Base-by-base conservation (phyloP, 352 stramenopile genomes). In the Pythium aristosporum region DNA sequence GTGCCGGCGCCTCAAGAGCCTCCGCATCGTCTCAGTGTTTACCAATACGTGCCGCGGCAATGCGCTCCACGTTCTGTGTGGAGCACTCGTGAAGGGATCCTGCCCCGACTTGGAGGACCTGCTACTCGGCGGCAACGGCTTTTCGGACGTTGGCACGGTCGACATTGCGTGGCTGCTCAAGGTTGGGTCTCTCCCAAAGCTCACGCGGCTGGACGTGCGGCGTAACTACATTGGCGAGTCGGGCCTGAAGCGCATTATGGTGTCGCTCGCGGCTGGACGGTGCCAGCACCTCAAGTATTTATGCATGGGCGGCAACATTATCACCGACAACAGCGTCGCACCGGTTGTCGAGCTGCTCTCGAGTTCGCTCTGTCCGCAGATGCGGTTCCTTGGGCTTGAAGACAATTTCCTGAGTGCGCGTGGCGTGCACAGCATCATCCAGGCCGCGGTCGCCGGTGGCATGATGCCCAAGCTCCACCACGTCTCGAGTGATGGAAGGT, bases 381-480 rank as follows among this genome's bases (percentile, higher is more conserved):
- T 92, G 76, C 80, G 81, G 21, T 92, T 92, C 69, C 76, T 92
- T 28, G 84, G 84, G 0, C 72, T 92, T 2, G 84, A 92, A 55
- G 81, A 91, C 62, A 92, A 92, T 63, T 92, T 91, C 64, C 69
- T 92, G n/a, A 92, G 79, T 57, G 79, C 81, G 0, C 74, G 73
- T 16, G 83, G 83, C 28, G 83, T 92, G 36, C 77, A 91, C 57
- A 85, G 71, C 63, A 89, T 92, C 65, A 92, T 92, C 43, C 72
- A 89, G 18, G 83, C 81, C 4, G 83, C 83, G 2, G 79, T 90
- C 20, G 79, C 79, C 9, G 83, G 83, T 3, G 83, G 83, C 20
- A 92, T 92, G 83, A 92, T 92, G 83, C 83, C 83, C 12, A 92
- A 92, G 67, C 71, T 92, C 39, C 83, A 92, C 71, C 82, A 92